Base-by-base conservation (phyloP, 139 green algal genomes). In the Picochlorum sp. region DNA sequence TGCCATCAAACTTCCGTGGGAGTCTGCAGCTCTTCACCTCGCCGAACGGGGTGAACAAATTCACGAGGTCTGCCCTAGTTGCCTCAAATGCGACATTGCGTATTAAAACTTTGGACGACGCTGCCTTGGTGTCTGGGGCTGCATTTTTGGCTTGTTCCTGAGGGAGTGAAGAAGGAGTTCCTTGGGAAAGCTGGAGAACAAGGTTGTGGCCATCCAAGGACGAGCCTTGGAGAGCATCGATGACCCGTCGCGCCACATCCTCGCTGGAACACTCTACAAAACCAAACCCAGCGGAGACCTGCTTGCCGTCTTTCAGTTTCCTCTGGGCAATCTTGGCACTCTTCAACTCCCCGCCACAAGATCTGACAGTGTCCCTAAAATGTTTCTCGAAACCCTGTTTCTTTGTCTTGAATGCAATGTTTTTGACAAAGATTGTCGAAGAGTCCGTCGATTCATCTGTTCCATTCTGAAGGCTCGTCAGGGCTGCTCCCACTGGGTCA, bases 51-150 rank as follows among this genome's bases (percentile, higher is more conserved):
- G 72, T 71, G 68, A 98, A 96, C 15, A 99, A 77, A 2, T 74
- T 77, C 71, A 84, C 70, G 6, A 99, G 55, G 67, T 99, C 94
- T 65, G 91, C 89, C 56, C 84, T 76, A 3, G 89, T 97, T 2
- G 92, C 91, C 73, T 99, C 90, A 70, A 99, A 99, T 0, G 94
- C 90, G 58, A 99, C 77, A 75, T 99, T 99, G 45, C 90, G 86
- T n/a, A 98, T 83, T 6, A 98, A 75, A 49, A 6, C 69, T 55
- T 58, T 73, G 26, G 13, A 34, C 23, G n/a, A 57, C 34, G 6
- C 30, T 45, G 45, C 63, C 66, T 10, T 30, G 41, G 6, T 57
- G 28, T 49, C 45, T 30, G 20, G 21, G 59, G 28, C 41, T 50
- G 13, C 59, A 51, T 4, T 49, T 32, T 10, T 62, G 57, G 11